Evolutionary conservation across 805 yeast genomes (phyloP), one percentile per base, ranked within the genome.

Genomic region (Monosporozyma solicola): DNA sequence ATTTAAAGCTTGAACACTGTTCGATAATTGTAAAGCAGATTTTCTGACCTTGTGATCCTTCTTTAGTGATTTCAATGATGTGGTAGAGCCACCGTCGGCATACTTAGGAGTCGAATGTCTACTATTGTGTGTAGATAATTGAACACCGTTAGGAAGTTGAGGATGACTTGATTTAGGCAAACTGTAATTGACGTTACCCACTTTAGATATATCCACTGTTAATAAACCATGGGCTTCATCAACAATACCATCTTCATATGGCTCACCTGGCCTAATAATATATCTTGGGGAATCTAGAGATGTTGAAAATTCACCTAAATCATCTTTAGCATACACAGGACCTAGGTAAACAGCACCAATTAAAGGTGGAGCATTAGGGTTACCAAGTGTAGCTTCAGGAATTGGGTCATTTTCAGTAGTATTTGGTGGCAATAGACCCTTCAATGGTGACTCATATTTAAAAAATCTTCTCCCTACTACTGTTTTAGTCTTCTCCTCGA

Each of bases 331-430:
- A 58, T 83, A 82, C 39, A 83, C 80, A 1, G 87, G 86, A 55
- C 92, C 80, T 56, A 84, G 70, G 68, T 87, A 92, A 8, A 94
- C 96, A 32, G 87, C 94, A 31, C 99, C 99, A 37, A 87, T 82
- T 32, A 90, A 68, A n/a, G 99, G 98, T 13, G 98, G 98, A 0
- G 96, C 95, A 59, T 87, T 83, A 57, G 85, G 78, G 24, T 84
- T 86, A 9, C 94, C 92, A 61, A 82, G 83, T 2, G 83, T 78
- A 2, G 97, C 94, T 52, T 84, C 87, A 0, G 97, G 96, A 45
- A 86, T 77, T 11, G 86, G 83, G 74, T 87, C 91, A 35, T 78
- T 76, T 5, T 80, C 79, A 20, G 82, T 74, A 1, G 96, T 90
- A 64, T 83, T 83, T 1, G 85, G 77, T 6, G 92, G 87, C 54